Percentiles rank a stretch among this genome's conserved stretches.
Evolutionary conservation across 192 early-diverging fungal species (phyloP).

Genomic region (Diversispora eburnea): DNA sequence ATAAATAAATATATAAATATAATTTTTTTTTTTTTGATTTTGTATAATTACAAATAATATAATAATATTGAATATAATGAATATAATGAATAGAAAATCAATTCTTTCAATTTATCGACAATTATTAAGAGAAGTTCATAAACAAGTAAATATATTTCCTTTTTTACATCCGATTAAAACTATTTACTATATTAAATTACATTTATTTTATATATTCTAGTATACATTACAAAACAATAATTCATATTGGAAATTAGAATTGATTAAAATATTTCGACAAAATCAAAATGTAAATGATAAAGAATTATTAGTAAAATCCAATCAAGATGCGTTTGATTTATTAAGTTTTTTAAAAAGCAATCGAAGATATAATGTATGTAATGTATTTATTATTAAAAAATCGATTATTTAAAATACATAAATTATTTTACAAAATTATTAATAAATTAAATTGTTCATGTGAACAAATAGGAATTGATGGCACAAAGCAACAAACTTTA

Average conservation of each 20-base stretch:
- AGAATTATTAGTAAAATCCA: not conserved
- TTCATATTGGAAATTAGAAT: not conserved
- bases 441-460: too few relatives aligned
- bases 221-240: conserved; percentile 14
- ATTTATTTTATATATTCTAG: not conserved
- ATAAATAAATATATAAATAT: too few relatives aligned
- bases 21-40: too few relatives aligned
- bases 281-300: not conserved
- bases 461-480: too few relatives aligned
- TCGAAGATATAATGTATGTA: not conserved
- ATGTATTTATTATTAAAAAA: not conserved
- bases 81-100: too few relatives aligned
- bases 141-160: not conserved
- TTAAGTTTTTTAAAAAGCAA: conserved; percentile 17
- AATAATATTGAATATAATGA: too few relatives aligned
- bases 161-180: not conserved
- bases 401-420: too few relatives aligned
- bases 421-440: too few relatives aligned
- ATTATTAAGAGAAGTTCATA: conserved; percentile 19
- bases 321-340: not conserved
- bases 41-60: too few relatives aligned
- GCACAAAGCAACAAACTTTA: too few relatives aligned
- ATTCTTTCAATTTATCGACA: conserved; percentile 12
- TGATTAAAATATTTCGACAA: conserved; percentile 5
- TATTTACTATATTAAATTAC: not conserved